Evolutionary conservation across 73 alveolate genomes (phyloP), one percentile per base, ranked within the genome.

Genomic region (Uronychia setigera): DNA sequence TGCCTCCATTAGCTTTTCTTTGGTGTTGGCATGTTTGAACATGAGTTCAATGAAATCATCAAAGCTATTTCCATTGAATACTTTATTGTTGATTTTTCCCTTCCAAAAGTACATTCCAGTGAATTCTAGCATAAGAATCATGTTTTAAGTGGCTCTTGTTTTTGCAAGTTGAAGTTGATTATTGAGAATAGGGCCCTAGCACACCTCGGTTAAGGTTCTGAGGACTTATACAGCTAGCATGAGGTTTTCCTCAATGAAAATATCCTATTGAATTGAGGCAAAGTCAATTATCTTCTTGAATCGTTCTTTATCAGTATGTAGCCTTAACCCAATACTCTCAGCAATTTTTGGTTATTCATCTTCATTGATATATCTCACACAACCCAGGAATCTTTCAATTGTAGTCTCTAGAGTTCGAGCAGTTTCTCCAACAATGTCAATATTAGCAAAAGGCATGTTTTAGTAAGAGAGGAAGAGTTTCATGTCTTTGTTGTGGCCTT

Each of bases 401-500:
- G 31, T 28, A 28, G 81, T 13, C 30, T 76, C 81, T 30, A 76
- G 58, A 28, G 31, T 25, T 30, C 81, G 25, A 11, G 58, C 81
- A 26, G 19, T 32, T 30, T 76, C 81, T 9, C 58, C 28, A 13
- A 76, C 32, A 1, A 76, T 28, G 32, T 76, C 81, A 5, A 76
- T 31, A 32, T 76, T 76, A 76, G 81, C 81, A 5, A 76, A 26
- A 5, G 81, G 59, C 32, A 76, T 9, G 81, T 76, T 76, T 30
- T 76, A 30, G 29, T 28, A 76, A 30, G 58, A 29, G 32, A 76
- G 32, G 59, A 76, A 76, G 59, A 9, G 1, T 27, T 76, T 76
- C 81, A 76, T 76, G 29, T 76, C 58, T 5, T 32, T 28, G 27
- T 76, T 76, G 59, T 76, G 81, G 9, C 81, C 81, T 30, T 76